Percentiles rank a stretch among this genome's conserved stretches.
phyloP scores from a whole-genome alignment of 106 monocot species.

The Amphibolis antarctica region DNA sequence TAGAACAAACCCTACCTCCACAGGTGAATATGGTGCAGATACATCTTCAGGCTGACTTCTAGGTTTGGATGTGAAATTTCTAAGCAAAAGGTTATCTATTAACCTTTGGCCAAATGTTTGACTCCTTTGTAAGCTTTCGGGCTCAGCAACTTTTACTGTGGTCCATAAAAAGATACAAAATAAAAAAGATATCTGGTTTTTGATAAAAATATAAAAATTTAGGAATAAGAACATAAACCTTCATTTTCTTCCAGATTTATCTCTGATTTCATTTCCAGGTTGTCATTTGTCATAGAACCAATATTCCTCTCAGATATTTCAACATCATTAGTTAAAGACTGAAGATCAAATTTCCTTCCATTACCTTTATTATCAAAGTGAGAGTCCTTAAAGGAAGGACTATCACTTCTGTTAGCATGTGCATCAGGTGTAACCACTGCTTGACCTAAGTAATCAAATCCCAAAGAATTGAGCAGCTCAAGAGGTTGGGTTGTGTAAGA shows the following conservation, averaged over 20 bases:
- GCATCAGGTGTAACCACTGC: conserved; percentile 8
- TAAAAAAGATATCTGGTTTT: not conserved
- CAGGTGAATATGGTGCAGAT: conserved; percentile 40
- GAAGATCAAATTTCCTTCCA: conserved; percentile 9
- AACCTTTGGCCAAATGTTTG: conserved; percentile 89
- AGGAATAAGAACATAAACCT: conserved; percentile 28
- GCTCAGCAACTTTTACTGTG: conserved; percentile 25
- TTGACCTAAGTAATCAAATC: conserved; percentile 47
- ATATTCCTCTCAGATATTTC: conserved; percentile 17
- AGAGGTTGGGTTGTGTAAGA: conserved; percentile 93
- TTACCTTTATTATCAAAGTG: conserved; percentile 21
- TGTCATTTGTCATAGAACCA: conserved; percentile 12
- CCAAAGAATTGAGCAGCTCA: conserved; percentile 86
- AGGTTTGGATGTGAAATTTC: conserved; percentile 73
- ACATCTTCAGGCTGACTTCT: conserved; percentile 35
- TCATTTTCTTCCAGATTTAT: conserved; percentile 42
- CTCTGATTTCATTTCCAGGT: conserved; percentile 21
- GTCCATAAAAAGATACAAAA: conserved; percentile 19
- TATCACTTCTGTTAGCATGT: conserved; percentile 18
- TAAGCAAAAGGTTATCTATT: conserved; percentile 72
- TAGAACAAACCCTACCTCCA: conserved; percentile 34
- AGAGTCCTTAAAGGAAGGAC: conserved; percentile 17
- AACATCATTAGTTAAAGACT: conserved; percentile 17
- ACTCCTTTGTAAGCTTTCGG: conserved; percentile 29
- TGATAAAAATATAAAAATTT: not conserved